Conservation (phyloP, 768 basidiomycete genomes). For the Russula griseocarnosa region DNA sequence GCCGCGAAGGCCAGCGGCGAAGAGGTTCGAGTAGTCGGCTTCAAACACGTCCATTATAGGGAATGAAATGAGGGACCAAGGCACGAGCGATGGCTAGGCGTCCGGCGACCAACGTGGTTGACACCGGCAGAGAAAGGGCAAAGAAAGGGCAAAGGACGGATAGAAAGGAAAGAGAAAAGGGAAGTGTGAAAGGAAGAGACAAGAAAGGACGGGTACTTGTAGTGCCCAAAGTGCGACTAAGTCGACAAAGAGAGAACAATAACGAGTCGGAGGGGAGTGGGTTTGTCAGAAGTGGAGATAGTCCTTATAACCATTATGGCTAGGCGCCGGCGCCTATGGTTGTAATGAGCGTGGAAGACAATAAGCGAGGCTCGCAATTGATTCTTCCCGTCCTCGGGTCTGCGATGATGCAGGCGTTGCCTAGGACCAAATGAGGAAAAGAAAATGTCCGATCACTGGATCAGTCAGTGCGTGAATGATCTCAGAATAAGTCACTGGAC, state of each 20-base stretch:
- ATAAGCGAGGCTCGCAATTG: conserved; percentile 2
- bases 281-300: not conserved
- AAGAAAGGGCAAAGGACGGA: conserved; percentile 10
- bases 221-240: not conserved
- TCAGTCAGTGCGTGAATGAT: not conserved
- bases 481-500: not conserved
- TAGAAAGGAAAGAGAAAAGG: conserved; percentile 20
- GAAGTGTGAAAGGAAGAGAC: conserved; percentile 16
- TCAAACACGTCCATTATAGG: conserved; percentile 15
- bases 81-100: not conserved
- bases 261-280: not conserved
- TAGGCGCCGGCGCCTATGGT: conserved; percentile 11
- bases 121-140: not conserved
- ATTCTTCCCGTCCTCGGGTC: conserved; percentile 3
- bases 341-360: not conserved
- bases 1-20: conserved; percentile 25
- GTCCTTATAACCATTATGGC: conserved; percentile 24
- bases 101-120: conserved; percentile 3
- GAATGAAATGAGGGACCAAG: not conserved
- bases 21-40: conserved; percentile 27
- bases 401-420: conserved; percentile 2
- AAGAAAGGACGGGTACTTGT: conserved; percentile 22
- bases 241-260: conserved; percentile 18
- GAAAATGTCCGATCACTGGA: conserved; percentile 17
- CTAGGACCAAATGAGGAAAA: conserved; percentile 7